phyloP scores from a whole-genome alignment of 345 rosid species.

The Brassica napus region Da-Ae NC_063445.1:46108501-46109000 shows the following conservation, averaged over 20 bases:
- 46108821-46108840: conserved; percentile 40
- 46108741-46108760: conserved; percentile 42
- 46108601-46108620: neutral
- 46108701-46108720: conserved; percentile 43
- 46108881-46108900: neutral
- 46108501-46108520: conserved; percentile 10
- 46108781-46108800: conserved; percentile 40
- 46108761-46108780: conserved; percentile 37
- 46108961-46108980: conserved; percentile 80
- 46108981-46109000: conserved; percentile 77
- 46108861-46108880: conserved; percentile 3
- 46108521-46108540: too few species aligned
- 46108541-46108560: too few species aligned
- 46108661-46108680: conserved; percentile 39
- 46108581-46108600: conserved; percentile 13
- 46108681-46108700: conserved; percentile 31
- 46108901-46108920: conserved; percentile 43
- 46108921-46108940: conserved; percentile 74
- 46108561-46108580: conserved; percentile 5
- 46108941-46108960: conserved; percentile 62
- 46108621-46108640: neutral
- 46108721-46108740: conserved; percentile 37
- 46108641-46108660: conserved; percentile 34
- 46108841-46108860: neutral
- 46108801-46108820: conserved; percentile 71